Conservation (phyloP, 179 eudicot species). For the Beta macrorhiza region DNA sequence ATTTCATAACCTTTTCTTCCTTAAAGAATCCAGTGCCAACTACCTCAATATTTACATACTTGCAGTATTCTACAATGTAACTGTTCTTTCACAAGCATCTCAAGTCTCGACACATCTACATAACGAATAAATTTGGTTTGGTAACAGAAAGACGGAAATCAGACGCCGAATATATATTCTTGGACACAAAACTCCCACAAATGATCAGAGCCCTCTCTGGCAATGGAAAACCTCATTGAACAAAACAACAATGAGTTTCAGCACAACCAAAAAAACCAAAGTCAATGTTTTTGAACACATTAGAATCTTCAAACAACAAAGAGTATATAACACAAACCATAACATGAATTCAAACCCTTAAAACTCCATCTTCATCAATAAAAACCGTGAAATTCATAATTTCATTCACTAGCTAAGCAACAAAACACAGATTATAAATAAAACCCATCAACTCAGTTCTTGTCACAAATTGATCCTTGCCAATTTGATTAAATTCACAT, state of each 20-base stretch:
- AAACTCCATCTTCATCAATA: constrained; percentile 5
- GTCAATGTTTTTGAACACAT: neutral
- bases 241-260: neutral
- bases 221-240: neutral
- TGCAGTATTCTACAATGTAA: neutral
- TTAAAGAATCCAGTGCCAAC: neutral
- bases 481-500: neutral
- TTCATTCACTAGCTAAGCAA: neutral
- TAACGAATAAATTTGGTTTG: no score
- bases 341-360: neutral
- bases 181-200: neutral
- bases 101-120: no score
- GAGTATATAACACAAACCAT: neutral
- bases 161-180: neutral
- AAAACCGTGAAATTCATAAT: neutral
- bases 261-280: neutral
- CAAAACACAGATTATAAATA: neutral
- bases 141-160: neutral
- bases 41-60: neutral
- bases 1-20: neutral
- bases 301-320: neutral
- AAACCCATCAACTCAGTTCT: neutral
- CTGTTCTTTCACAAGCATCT: neutral
- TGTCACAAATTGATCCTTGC: neutral
- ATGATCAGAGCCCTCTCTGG: neutral